Base-by-base conservation (phyloP, 805 yeast genomes). In the Nematodospora valgi region DNA sequence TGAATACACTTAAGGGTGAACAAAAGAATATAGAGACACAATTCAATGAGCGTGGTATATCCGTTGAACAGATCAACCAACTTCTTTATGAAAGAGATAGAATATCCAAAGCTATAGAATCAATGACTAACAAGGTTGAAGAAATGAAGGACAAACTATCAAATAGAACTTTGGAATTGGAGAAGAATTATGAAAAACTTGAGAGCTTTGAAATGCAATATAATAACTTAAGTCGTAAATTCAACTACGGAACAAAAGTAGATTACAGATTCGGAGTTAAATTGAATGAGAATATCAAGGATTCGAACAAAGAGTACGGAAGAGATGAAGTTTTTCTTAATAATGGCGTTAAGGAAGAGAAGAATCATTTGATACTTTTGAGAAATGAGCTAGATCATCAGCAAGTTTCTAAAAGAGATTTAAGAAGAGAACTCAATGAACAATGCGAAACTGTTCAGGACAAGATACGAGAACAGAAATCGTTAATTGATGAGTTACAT, bases 51-150 rank as follows among this genome's bases (percentile, higher is more conserved):
- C 78, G 73, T 41, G 86, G 87, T 2, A 64, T 80, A 34, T 74
- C 84, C 3, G 70, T 83, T 4, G 68, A 65, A 11, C 80, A 76
- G 27, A 76, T 86, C 34, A 87, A 86, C 46, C 59, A 68, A 35
- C 68, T 82, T 59, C 78, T 75, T 46, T 58, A 61, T 21, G 86
- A 81, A 48, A 66, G 86, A 37, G 86, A 80, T 32, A 69, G 69
- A 30, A 54, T 82, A 4, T 67, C 80, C 5, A 69, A 70, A 42
- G 57, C 71, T 12, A 66, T 83, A 32, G 86, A 82, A 37, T 27
- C 49, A 3, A 45, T 59, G 9, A 58, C 56, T 32, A 49, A 54
- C 27, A 68, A 72, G 38, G 56, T 73, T 34, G 76, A 73, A 30
- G 76, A 73, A 27, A 53, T 70, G 7, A 60, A 63, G 5, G 65